Percentiles rank a stretch among this genome's conserved stretches.
Evolutionary conservation across 768 basidiomycete species (phyloP).

Genomic region (Lentinula sp.): DNA sequence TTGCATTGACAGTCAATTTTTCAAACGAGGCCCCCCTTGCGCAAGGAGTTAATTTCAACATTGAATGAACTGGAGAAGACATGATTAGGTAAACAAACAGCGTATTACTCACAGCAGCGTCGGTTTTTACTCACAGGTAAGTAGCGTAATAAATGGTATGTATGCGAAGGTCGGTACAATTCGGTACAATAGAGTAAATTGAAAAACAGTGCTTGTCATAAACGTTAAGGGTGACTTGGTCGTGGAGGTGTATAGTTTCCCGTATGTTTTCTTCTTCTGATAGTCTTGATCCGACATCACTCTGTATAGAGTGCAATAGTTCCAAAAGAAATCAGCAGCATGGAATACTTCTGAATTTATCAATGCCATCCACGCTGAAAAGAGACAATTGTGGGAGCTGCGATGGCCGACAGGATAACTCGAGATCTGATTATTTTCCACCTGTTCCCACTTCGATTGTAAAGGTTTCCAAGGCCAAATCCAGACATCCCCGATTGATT

Average conservation of each 20-base stretch:
- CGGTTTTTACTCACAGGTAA: neutral
- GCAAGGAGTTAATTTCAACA: conserved; percentile 80
- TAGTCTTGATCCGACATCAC: neutral
- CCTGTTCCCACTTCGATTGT: neutral
- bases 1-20: conserved; percentile 62
- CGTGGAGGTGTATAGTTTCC: conserved; percentile 1
- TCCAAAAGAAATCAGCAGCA: neutral
- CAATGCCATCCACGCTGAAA: neutral
- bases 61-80: neutral
- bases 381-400: conserved; percentile 6
- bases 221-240: conserved; percentile 1
- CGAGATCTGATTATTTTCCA: conserved; percentile 1
- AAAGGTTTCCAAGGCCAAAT: conserved; percentile 6
- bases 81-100: neutral
- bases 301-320: neutral
- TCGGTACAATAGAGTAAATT: neutral
- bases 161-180: neutral
- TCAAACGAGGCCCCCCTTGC: conserved; percentile 85
- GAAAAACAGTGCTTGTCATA: neutral
- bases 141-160: neutral
- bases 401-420: neutral
- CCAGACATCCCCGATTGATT: conserved; percentile 4
- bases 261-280: conserved; percentile 7
- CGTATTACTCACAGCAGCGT: neutral
- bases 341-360: neutral